Base-by-base conservation (phyloP, 176 grass and related monocot genomes). In the Chloris gayana region DNA sequence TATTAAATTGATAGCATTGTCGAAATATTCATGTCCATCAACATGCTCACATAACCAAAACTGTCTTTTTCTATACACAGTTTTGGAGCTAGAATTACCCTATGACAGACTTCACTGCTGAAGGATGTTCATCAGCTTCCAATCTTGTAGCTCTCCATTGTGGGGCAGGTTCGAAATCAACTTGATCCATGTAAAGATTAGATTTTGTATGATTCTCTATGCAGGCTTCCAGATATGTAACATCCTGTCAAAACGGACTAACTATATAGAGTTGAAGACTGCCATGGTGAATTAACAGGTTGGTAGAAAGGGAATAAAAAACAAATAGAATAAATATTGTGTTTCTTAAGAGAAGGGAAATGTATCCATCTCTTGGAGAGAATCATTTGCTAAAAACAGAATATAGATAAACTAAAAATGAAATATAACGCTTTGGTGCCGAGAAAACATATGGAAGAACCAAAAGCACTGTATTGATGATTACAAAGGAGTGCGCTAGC, bases 201-300 rank as follows among this genome's bases (percentile, higher is more conserved):
- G 92, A 95, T 76, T 95, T 95, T 69, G 92, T 99, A 88, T 99
- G 96, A 41, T 99, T 99, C 83, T 99, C 96, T 84, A 99, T 99
- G 86, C 96, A 99, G 69, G 92, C 96, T 91, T 99, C 96, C 78
- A 99, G 82, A 86, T 91, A 91, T 70, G 96, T 99, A 69, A 75
- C 86, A 24, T 99, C 92, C 96, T 99, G 86, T 86, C 59, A 89
- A 80, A 58, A 71, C 76, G 44, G 22, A 76, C 50, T 14, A 85
- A 47, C 76, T 68, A 77, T 81, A 85, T 34, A 82, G 24, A 89
- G 60, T 82, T 73, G 77, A 89, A 77, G 50, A 78, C 66, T 42
- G 62, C 42, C 71, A 88, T 49, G 49, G 47, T 59, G 73, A 82
- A 73, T 82, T 66, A 59, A 61, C 60, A 82, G 66, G 67, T 45